Evolutionary conservation across 139 green algal genomes (phyloP).

Genomic region (Ulvella scutata): DNA sequence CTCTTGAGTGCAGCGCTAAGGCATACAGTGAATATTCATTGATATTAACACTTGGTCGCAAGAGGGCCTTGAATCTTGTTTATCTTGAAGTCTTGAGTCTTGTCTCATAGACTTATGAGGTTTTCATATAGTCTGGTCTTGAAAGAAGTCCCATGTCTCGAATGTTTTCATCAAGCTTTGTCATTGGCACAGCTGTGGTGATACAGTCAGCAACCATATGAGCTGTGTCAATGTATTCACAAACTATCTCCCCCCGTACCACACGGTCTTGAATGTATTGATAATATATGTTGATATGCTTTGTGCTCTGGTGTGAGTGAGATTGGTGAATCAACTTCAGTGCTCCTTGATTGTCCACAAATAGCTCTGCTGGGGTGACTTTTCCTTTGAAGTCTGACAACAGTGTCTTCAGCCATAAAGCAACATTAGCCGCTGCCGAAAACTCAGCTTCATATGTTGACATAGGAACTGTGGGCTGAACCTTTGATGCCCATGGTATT

Average conservation of each 20-base stretch:
- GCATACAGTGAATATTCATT: neutral
- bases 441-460: slow-evolving; percentile 23
- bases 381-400: neutral
- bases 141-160: neutral
- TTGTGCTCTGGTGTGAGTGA: slow-evolving; percentile 8
- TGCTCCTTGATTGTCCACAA: slow-evolving; percentile 23
- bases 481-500: slow-evolving; percentile 15
- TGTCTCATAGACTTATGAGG: neutral
- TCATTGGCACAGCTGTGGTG: slow-evolving; percentile 12
- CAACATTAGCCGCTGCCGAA: slow-evolving; percentile 11
- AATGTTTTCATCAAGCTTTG: slow-evolving; percentile 4
- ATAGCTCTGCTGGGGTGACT: neutral
- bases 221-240: slow-evolving; percentile 8
- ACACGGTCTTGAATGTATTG: slow-evolving; percentile 20
- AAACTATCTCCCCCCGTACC: slow-evolving; percentile 2
- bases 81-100: neutral
- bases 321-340: slow-evolving; percentile 15
- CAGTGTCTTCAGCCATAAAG: slow-evolving; percentile 17
- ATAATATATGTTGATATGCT: slow-evolving; percentile 25
- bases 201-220: slow-evolving; percentile 14
- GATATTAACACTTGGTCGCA: neutral
- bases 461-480: slow-evolving; percentile 20
- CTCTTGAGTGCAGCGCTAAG: neutral
- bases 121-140: neutral
- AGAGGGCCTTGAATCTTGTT: neutral